Evolutionary conservation across 768 basidiomycete species (phyloP).

Genomic region (Hysterangium stoloniferum): DNA sequence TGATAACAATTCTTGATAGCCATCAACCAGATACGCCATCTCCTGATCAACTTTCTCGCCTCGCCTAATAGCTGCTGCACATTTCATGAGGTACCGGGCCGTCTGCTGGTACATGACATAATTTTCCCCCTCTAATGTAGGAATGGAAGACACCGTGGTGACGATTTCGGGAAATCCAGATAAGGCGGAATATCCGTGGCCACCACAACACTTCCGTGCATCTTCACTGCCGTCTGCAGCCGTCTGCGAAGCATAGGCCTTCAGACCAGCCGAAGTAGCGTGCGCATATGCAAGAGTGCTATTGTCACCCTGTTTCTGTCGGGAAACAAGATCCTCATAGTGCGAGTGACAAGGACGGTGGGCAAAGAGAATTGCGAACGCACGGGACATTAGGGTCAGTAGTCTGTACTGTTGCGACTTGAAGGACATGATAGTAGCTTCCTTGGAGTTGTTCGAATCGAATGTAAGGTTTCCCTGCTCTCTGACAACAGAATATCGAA

Average conservation of each 20-base stretch:
- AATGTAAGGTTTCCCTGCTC: constrained; percentile 19
- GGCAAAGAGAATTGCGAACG: constrained; percentile 19
- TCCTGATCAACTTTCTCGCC: neutral
- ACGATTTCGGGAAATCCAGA: constrained; percentile 20
- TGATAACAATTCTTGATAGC: neutral
- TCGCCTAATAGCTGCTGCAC: constrained; percentile 2
- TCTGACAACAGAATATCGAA: constrained; percentile 21
- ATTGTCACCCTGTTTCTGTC: constrained; percentile 12
- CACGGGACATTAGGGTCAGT: constrained; percentile 15
- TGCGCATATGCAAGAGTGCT: constrained; percentile 15
- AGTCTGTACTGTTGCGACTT: constrained; percentile 21
- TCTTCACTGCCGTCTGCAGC: constrained; percentile 22
- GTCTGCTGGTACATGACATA: constrained; percentile 25
- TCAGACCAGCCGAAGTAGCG: constrained; percentile 18
- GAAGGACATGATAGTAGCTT: constrained; percentile 18
- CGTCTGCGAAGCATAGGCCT: constrained; percentile 19
- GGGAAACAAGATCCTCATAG: constrained; percentile 14
- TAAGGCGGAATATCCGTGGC: constrained; percentile 21
- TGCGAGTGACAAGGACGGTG: constrained; percentile 11
- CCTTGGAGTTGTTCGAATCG: neutral
- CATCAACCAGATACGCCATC: constrained; percentile 11
- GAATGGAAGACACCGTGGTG: constrained; percentile 15
- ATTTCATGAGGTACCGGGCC: constrained; percentile 22
- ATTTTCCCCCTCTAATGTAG: constrained; percentile 23
- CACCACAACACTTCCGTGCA: constrained; percentile 22